Evolutionary conservation across 306 rosid genomes (phyloP), one percentile per base, ranked within the genome.

Genomic region (Canavalia ensiformis): DNA sequence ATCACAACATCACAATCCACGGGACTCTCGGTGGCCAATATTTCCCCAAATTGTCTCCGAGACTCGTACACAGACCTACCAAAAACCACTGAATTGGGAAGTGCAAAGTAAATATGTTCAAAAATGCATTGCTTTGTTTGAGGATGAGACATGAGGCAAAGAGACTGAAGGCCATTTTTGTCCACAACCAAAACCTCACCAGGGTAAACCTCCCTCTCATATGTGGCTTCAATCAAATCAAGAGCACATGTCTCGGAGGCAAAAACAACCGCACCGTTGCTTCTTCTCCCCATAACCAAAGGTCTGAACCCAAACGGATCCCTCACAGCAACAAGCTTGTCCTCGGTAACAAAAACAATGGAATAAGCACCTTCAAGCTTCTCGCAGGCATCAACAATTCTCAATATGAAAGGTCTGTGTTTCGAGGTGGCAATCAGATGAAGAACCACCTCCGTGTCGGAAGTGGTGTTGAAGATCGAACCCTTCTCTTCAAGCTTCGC

Each of bases 241-340:
- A 96, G 98, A 0, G 99, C 99, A 75, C 98, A 96, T 50, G 98
- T 96, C 66, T 96, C 99, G 6, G 99, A 96, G 1, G 99, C 99
- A 77, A 96, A 92, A 1, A 96, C 99, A n/a, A 96, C 86, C 33
- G 98, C 90, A 42, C 99, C 98, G 42, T 96, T 96, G 49, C 94
- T 92, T 37, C 98, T 91, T 52, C 98, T 88, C 1, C 99, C 99
- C 98, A 96, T 96, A 42, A 93, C 97, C 79, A 96, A 70, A 60
- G 98, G 99, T 13, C 98, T 69, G 78, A 96, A 96, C 4, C 99
- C 99, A 9, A 76, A 84, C 0, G 98, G 98, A 59, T 93, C 98
- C 35, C 98, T 80, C 0, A 88, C 98, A 1, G 99, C 98, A 29
- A 96, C 99, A 18, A 96, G 89, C 82, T 96, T 93, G 41, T 91